These are phyloP conservation scores for Carex kokanica DNA, from an alignment of 176 grass and related monocot species.

Conservation along the genomic window DNA sequence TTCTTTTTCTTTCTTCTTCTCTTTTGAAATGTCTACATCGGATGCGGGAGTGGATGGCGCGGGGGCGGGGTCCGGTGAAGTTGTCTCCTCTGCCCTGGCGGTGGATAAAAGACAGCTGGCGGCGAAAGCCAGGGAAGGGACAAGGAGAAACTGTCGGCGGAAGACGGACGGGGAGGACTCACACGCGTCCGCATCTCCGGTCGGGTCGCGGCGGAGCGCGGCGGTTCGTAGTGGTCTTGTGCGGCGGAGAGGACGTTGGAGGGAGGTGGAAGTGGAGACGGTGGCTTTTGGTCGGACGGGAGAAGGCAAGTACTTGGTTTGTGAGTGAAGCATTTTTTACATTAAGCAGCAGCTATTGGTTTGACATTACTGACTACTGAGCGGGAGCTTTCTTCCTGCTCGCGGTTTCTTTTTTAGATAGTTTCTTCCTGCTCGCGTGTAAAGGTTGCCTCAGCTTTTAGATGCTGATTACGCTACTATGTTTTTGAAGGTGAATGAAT, in stretches of 20 bases:
- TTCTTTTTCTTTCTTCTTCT: slow-evolving; percentile 33
- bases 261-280: slow-evolving; percentile 15
- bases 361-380: neutral
- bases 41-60: slow-evolving; percentile 6
- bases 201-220: slow-evolving; percentile 23
- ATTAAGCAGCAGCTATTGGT: neutral
- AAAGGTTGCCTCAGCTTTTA: too few species aligned
- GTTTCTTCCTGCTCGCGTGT: too few species aligned
- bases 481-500: too few species aligned
- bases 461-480: too few species aligned
- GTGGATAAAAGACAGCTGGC: slow-evolving; percentile 37
- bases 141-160: slow-evolving; percentile 52
- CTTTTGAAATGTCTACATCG: slow-evolving; percentile 6
- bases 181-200: slow-evolving; percentile 25
- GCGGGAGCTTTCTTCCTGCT: too few species aligned
- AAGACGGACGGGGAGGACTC: neutral
- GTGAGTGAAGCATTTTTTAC: slow-evolving; percentile 11
- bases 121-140: slow-evolving; percentile 62
- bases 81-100: slow-evolving; percentile 36
- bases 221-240: neutral
- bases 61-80: neutral
- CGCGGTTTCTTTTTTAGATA: too few species aligned
- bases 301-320: slow-evolving; percentile 1
- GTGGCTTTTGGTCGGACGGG: slow-evolving; percentile 20
- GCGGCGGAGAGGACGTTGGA: slow-evolving; percentile 21